A percentile compares a stretch with the other conserved stretches of the same genome.
Evolutionary conservation across 129 eudicot species (phyloP).

Genomic region (Flaveria robusta): DNA sequence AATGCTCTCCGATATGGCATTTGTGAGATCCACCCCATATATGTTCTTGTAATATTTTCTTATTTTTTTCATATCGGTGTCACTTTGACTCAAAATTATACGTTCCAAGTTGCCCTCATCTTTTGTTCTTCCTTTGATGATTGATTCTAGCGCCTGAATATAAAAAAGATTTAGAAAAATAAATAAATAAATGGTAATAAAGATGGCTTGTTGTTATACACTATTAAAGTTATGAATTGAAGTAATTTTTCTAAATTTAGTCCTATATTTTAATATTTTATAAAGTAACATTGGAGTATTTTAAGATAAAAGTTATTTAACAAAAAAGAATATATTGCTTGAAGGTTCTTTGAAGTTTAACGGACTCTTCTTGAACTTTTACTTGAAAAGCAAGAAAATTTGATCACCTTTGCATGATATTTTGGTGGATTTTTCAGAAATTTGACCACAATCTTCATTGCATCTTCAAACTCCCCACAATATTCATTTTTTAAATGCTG

Average conservation of each 20-base stretch:
- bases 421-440: slow-evolving; percentile 60
- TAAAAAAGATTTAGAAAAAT: not conserved
- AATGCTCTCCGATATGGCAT: too few species aligned
- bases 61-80: slow-evolving; percentile 57
- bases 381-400: slow-evolving; percentile 24
- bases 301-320: not conserved
- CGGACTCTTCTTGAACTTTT: slow-evolving; percentile 26
- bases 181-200: not conserved
- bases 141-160: slow-evolving; percentile 50
- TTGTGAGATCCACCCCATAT: too few species aligned
- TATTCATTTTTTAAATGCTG: slow-evolving; percentile 54
- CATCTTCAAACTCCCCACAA: slow-evolving; percentile 64
- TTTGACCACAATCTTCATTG: slow-evolving; percentile 52
- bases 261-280: not conserved
- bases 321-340: slow-evolving; percentile 9
- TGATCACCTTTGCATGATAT: slow-evolving; percentile 67
- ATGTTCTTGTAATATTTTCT: slow-evolving; percentile 43
- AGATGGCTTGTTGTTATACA: not conserved
- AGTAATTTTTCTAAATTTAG: not conserved
- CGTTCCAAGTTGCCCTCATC: slow-evolving; percentile 48
- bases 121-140: slow-evolving; percentile 51
- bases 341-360: slow-evolving; percentile 30
- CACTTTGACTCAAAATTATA: slow-evolving; percentile 60
- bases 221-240: not conserved
- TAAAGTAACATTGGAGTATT: slow-evolving; percentile 11